A percentile compares a stretch with the other conserved stretches of the same genome.
Evolutionary conservation across 768 basidiomycete genomes (phyloP).

Genomic region (Tricholoma flavovirens): DNA sequence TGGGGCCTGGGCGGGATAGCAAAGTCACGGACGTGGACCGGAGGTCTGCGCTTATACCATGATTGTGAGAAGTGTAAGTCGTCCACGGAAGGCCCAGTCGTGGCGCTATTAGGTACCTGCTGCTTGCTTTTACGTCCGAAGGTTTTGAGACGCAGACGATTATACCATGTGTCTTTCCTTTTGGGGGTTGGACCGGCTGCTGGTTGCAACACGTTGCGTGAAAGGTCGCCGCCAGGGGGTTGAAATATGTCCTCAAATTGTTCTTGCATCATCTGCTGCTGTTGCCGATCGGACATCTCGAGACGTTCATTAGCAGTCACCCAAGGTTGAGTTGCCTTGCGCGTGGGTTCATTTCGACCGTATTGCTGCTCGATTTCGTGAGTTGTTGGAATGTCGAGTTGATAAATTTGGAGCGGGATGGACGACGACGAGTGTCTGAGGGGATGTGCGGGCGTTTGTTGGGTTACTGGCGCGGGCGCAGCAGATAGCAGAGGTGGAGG

Average conservation of each 20-base stretch:
- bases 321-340: slow-evolving; percentile 27
- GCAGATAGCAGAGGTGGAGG: background rate
- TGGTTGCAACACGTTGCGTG: slow-evolving; percentile 13
- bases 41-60: slow-evolving; percentile 25
- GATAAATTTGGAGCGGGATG: slow-evolving; percentile 23
- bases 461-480: background rate
- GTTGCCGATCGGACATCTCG: slow-evolving; percentile 19
- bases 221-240: slow-evolving; percentile 3
- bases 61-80: slow-evolving; percentile 14
- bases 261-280: background rate
- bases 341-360: slow-evolving; percentile 15
- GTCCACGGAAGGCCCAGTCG: slow-evolving; percentile 2
- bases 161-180: slow-evolving; percentile 36
- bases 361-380: slow-evolving; percentile 21
- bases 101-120: slow-evolving; percentile 14
- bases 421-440: background rate
- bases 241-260: slow-evolving; percentile 4
- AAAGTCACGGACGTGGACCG: slow-evolving; percentile 17
- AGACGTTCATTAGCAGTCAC: slow-evolving; percentile 31
- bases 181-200: slow-evolving; percentile 22
- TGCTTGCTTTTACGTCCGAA: slow-evolving; percentile 7
- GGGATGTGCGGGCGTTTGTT: slow-evolving; percentile 6
- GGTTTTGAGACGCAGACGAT: slow-evolving; percentile 29
- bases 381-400: slow-evolving; percentile 27
- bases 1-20: slow-evolving; percentile 15